A percentile compares a stretch with the other conserved stretches of the same genome.
Evolutionary conservation across 2,329 filamentous ascomycete genomes (phyloP).

Genomic region (Botrytis hyacinthi): DNA sequence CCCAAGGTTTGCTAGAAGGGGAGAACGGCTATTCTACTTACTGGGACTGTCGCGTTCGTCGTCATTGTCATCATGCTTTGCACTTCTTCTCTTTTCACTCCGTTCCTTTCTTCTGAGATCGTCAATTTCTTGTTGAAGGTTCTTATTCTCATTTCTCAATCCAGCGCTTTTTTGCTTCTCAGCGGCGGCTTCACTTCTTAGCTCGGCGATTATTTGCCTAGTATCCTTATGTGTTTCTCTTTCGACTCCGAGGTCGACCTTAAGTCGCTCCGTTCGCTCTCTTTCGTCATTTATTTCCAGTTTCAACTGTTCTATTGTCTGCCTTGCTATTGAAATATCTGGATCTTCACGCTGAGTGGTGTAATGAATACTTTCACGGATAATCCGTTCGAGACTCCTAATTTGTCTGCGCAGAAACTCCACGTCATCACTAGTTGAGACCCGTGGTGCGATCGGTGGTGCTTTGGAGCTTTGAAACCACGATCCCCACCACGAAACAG

Average conservation of each 20-base stretch:
- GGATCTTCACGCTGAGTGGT: background rate
- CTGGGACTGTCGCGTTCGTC: background rate
- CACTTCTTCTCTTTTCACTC: background rate
- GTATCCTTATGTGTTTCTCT: background rate
- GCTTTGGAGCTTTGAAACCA: background rate
- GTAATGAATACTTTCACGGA: background rate
- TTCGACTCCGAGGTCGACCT: background rate
- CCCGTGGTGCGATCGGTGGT: background rate
- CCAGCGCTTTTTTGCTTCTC: background rate
- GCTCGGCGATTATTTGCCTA: background rate
- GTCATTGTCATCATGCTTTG: background rate
- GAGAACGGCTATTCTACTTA: background rate
- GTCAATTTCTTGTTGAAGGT: background rate
- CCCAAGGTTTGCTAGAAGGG: background rate
- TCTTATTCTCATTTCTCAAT: background rate
- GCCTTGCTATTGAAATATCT: background rate
- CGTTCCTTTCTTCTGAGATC: background rate
- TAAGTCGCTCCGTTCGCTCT: background rate
- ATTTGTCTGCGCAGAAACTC: constrained; percentile 1
- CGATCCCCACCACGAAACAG: background rate
- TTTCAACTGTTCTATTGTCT: background rate
- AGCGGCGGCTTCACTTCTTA: background rate
- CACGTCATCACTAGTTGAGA: background rate
- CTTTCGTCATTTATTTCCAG: background rate
- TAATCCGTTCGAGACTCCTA: background rate